Evolutionary conservation across 345 rosid genomes (phyloP).

Genomic region (Eucalyptus tenuipes): DNA sequence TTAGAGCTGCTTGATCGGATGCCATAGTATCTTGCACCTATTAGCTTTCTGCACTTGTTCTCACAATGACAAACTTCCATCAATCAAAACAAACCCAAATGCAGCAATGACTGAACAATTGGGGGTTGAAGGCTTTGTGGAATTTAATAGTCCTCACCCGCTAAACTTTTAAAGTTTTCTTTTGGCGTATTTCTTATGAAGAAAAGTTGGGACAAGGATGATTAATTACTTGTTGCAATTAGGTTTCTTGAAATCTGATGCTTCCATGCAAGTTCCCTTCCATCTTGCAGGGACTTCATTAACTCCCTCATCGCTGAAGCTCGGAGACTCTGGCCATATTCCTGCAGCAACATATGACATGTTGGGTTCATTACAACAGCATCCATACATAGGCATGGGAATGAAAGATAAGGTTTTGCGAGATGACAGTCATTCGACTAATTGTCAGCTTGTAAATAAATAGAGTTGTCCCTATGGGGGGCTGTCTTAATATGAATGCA

Average conservation of each 20-base stretch:
- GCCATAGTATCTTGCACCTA: conserved; percentile 54
- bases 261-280: conserved; percentile 62
- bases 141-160: not conserved
- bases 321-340: conserved; percentile 62
- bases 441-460: not conserved
- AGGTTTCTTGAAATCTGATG: conserved; percentile 35
- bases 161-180: not conserved
- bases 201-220: not conserved
- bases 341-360: conserved; percentile 7
- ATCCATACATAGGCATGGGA: not conserved
- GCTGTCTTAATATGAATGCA: not conserved
- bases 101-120: not conserved
- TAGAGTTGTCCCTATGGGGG: not conserved
- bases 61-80: not conserved
- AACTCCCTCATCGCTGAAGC: conserved; percentile 42
- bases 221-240: conserved; percentile 49
- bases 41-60: conserved; percentile 29
- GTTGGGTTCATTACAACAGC: not conserved
- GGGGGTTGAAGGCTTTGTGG: not conserved
- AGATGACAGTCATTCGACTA: not conserved
- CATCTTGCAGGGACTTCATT: conserved; percentile 50
- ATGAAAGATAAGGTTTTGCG: not conserved
- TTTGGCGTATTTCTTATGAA: not conserved
- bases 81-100: not conserved
- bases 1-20: not conserved